phyloP scores from a whole-genome alignment of 306 rosid species.

The Styphnolobium japonicum region DNA sequence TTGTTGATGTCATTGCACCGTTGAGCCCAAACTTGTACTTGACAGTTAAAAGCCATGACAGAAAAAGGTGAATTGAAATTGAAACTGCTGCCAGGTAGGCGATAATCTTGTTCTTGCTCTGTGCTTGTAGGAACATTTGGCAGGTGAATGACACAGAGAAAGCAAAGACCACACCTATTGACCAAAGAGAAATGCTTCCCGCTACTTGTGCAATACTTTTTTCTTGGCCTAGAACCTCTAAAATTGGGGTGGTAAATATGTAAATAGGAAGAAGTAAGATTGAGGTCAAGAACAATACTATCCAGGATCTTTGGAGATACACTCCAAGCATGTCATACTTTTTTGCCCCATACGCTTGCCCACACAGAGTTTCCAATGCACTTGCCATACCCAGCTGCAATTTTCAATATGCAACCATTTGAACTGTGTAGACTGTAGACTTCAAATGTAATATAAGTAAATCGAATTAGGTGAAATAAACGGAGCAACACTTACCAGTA shows the following conservation, averaged over 20 bases:
- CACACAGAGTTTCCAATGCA: constrained; percentile 68
- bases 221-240: constrained; percentile 51
- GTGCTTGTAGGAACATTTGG: constrained; percentile 65
- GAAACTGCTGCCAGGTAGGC: constrained; percentile 55
- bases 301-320: constrained; percentile 71
- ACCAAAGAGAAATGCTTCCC: constrained; percentile 56
- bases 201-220: constrained; percentile 36
- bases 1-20: constrained; percentile 53
- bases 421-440: neutral
- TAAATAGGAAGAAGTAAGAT: constrained; percentile 44
- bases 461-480: neutral
- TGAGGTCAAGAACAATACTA: constrained; percentile 41
- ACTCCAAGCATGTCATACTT: constrained; percentile 58
- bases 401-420: neutral
- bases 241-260: constrained; percentile 48
- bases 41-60: constrained; percentile 62
- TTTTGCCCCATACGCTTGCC: constrained; percentile 69
- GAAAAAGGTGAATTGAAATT: constrained; percentile 29
- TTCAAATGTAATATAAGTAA: neutral
- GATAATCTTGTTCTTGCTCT: constrained; percentile 57
- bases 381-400: constrained; percentile 73
- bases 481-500: constrained; percentile 33
- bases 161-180: constrained; percentile 42
- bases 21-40: constrained; percentile 50
- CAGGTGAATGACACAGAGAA: constrained; percentile 47